Evolutionary conservation across 805 yeast species (phyloP), one percentile per base, ranked within the genome.

Genomic region (Saturnispora bothae): DNA sequence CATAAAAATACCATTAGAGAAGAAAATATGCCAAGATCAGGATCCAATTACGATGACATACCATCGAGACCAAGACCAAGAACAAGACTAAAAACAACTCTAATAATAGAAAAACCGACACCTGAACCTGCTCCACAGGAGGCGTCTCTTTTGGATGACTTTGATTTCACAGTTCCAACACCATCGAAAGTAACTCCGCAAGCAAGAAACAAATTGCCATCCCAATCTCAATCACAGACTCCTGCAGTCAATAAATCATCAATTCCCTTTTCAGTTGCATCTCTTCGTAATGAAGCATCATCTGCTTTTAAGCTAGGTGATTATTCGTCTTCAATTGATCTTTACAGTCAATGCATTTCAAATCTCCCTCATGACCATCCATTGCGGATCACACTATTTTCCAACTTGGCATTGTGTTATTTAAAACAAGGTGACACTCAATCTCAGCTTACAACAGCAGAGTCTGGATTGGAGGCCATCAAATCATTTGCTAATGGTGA

Each of bases 261-360:
- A 12, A 37, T 41, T 3, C 57, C 40, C 22, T 29, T 28, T 60
- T 62, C 61, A 48, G 76, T 62, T 62, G 51, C 64, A 6, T 69
- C 68, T 18, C 62, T 66, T 21, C 73, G 76, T 43, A 59, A 57
- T 6, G 66, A 66, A 19, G 98, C 86, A 5, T 61, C 73, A 5
- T 67, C 66, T 14, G 67, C 76, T 1, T 92, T 77, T 62, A 72
- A 73, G 40, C 69, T 74, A n/a, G 99, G 99, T 15, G 89, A 92
- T 54, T 92, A 80, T 54, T 56, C 75, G 4, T 52, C 62, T 4
- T 88, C 98, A 0, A 62, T 73, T 12, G 68, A 61, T 21, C 65
- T 67, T 38, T 92, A 83, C 53, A 65, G 72, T 23, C 62, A 69
- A 29, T 52, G 74, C 34, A 49, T 68, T 20, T 42, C 48, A 12